Conservation (phyloP, 2,329 filamentous ascomycete species). For the Xylaria sp. region DNA sequence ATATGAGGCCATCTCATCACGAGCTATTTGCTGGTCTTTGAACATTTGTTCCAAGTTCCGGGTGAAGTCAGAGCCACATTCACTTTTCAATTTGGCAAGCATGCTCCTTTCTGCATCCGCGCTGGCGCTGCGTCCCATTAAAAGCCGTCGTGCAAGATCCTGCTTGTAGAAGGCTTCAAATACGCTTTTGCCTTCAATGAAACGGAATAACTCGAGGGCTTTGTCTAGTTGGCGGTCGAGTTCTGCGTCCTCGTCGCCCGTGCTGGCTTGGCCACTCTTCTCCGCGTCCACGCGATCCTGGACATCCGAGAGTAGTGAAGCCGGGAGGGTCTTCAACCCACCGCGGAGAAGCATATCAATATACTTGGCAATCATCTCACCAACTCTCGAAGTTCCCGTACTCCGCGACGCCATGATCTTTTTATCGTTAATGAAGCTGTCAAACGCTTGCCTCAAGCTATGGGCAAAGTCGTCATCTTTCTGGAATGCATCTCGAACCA, state of each 20-base stretch:
- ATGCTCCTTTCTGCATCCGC: constrained; percentile 96
- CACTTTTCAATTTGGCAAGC: constrained; percentile 88
- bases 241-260: constrained; percentile 89
- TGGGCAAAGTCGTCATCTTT: constrained; percentile 82
- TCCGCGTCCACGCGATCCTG: constrained; percentile 68
- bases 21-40: constrained; percentile 93
- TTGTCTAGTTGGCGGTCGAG: constrained; percentile 93
- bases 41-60: constrained; percentile 99
- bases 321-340: constrained; percentile 84
- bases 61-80: constrained; percentile 94
- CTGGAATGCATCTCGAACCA: constrained; percentile 80
- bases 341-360: constrained; percentile 89
- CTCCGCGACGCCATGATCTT: constrained; percentile 77
- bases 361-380: constrained; percentile 98
- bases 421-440: constrained; percentile 91
- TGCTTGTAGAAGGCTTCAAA: constrained; percentile 99
- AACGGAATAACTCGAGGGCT: constrained; percentile 93
- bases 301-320: constrained; percentile 71
- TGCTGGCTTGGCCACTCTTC: constrained; percentile 71
- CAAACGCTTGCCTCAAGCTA: constrained; percentile 85
- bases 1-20: constrained; percentile 93
- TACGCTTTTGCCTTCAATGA: constrained; percentile 96
- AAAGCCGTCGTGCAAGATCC: constrained; percentile 86
- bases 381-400: constrained; percentile 90
- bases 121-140: constrained; percentile 93